These are phyloP conservation scores for Metschnikowia amazonensis DNA, from an alignment of 805 yeast genomes.

Conservation along the genomic window DNA sequence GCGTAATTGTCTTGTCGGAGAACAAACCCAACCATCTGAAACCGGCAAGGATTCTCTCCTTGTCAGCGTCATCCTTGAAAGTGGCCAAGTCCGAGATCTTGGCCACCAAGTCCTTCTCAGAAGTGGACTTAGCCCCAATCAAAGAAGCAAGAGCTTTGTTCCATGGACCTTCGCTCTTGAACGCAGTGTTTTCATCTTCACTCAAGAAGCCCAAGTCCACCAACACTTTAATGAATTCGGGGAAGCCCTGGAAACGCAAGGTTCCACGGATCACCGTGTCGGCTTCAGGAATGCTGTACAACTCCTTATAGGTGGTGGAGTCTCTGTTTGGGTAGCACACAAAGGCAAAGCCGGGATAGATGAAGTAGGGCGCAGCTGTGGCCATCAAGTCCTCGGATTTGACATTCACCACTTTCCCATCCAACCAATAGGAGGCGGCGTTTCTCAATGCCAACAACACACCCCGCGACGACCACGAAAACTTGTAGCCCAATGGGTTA, in stretches of 20 bases:
- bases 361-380: slow-evolving; percentile 89
- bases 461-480: slow-evolving; percentile 99
- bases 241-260: slow-evolving; percentile 97
- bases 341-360: slow-evolving; percentile 92
- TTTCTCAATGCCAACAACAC: slow-evolving; percentile 93
- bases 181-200: slow-evolving; percentile 63
- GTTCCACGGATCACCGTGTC: slow-evolving; percentile 97
- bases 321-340: slow-evolving; percentile 98
- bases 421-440: slow-evolving; percentile 82
- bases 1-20: slow-evolving; percentile 68
- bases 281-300: slow-evolving; percentile 94
- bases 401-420: slow-evolving; percentile 77
- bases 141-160: slow-evolving; percentile 77
- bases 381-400: slow-evolving; percentile 91
- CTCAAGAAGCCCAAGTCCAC: slow-evolving; percentile 91
- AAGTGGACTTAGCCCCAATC: slow-evolving; percentile 67
- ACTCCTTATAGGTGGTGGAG: slow-evolving; percentile 88
- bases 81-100: slow-evolving; percentile 74
- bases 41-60: slow-evolving; percentile 83
- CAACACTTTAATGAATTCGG: slow-evolving; percentile 91
- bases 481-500: slow-evolving; percentile 97
- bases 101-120: slow-evolving; percentile 69
- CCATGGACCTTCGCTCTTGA: slow-evolving; percentile 68
- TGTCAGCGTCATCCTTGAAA: slow-evolving; percentile 77
- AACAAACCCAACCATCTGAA: slow-evolving; percentile 92